Conservation (phyloP, 2,329 filamentous ascomycete genomes). For the Alternaria tenuissima region DNA sequence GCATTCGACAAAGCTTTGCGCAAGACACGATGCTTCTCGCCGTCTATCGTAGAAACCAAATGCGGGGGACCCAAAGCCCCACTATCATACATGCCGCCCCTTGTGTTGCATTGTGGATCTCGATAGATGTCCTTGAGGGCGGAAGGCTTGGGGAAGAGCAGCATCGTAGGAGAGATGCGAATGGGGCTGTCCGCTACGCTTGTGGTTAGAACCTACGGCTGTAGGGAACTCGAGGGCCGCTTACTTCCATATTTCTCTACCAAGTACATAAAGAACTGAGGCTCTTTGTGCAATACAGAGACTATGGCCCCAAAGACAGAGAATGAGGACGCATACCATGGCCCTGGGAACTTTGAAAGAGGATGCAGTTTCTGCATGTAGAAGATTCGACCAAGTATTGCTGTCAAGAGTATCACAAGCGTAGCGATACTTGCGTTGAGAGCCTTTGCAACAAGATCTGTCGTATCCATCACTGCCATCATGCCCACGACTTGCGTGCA, state of each 20-base stretch:
- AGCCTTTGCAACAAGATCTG: neutral
- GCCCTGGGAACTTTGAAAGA: slow-evolving; percentile 54
- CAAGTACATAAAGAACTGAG: slow-evolving; percentile 41
- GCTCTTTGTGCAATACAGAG: slow-evolving; percentile 38
- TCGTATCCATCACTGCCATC: neutral
- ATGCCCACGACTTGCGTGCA: neutral
- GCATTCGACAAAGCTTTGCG: slow-evolving; percentile 50
- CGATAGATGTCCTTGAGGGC: slow-evolving; percentile 54
- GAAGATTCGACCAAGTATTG: slow-evolving; percentile 31
- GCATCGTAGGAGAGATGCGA: slow-evolving; percentile 50
- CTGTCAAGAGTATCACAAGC: slow-evolving; percentile 11
- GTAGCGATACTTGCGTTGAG: slow-evolving; percentile 8
- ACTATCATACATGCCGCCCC: slow-evolving; percentile 46
- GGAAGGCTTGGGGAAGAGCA: slow-evolving; percentile 49
- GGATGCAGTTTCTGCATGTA: slow-evolving; percentile 55
- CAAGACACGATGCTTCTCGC: slow-evolving; percentile 45
- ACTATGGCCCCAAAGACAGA: slow-evolving; percentile 41
- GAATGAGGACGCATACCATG: slow-evolving; percentile 50
- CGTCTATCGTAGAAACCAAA: slow-evolving; percentile 46
- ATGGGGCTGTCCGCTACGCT: slow-evolving; percentile 43
- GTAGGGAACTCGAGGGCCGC: slow-evolving; percentile 9
- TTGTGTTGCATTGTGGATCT: slow-evolving; percentile 49
- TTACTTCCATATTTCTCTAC: slow-evolving; percentile 41
- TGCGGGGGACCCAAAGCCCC: slow-evolving; percentile 49
- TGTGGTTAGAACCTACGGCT: slow-evolving; percentile 2